Conservation (phyloP, 208 protist genomes). For the Blechomonas ayalai region DNA sequence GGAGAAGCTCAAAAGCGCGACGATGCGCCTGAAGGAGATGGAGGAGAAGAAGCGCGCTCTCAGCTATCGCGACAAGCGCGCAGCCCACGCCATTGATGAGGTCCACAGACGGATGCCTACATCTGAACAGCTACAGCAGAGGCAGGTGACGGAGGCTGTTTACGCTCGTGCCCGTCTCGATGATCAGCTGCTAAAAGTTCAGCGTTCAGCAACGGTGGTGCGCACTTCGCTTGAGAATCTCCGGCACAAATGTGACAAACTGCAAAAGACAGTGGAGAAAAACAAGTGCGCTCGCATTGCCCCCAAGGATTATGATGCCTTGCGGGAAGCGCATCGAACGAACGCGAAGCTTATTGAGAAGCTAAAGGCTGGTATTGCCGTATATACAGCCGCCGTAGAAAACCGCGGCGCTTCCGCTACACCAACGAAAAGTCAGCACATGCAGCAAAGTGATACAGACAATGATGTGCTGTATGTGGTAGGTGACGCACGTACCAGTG, state of each 20-base stretch:
- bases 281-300: constrained; percentile 24
- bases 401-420: too few relatives aligned
- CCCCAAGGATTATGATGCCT: constrained; percentile 40
- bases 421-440: too few relatives aligned
- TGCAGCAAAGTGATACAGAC: too few relatives aligned
- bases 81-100: constrained; percentile 53
- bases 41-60: constrained; percentile 29
- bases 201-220: constrained; percentile 18
- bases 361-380: constrained; percentile 23
- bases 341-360: constrained; percentile 20
- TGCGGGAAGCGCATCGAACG: constrained; percentile 16
- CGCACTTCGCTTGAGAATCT: constrained; percentile 17
- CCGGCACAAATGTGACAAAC: constrained; percentile 20
- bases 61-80: constrained; percentile 44
- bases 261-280: constrained; percentile 27
- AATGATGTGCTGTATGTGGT: too few relatives aligned
- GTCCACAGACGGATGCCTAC: constrained; percentile 27
- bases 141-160: constrained; percentile 58
- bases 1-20: constrained; percentile 31
- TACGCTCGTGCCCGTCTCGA: constrained; percentile 49
- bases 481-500: too few relatives aligned
- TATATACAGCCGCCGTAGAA: constrained; percentile 40
- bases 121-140: constrained; percentile 23
- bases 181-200: constrained; percentile 25
- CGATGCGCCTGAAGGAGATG: constrained; percentile 29